Percentiles rank a stretch among this genome's conserved stretches.
phyloP scores from a whole-genome alignment of 1,284 basidiomycete species.

The Phylloboletellus chloephorus region DNA sequence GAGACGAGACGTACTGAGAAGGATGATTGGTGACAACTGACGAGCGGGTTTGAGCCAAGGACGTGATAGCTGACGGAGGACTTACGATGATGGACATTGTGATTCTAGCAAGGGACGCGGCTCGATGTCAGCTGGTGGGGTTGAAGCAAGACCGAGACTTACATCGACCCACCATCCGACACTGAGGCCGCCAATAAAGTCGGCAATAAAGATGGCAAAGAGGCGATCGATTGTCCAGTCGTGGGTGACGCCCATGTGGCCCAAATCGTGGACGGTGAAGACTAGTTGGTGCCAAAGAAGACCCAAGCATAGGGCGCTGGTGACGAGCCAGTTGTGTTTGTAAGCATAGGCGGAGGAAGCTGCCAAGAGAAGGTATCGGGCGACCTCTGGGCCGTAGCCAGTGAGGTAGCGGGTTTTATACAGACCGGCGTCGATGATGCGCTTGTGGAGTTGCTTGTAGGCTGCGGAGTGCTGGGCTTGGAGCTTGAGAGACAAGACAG shows the following conservation, averaged over 20 bases:
- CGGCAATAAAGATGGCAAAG: conserved; percentile 76
- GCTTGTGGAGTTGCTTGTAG: conserved; percentile 76
- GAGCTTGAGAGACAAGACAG: conserved; percentile 49
- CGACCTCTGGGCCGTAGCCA: conserved; percentile 88
- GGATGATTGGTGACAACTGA: conserved; percentile 95
- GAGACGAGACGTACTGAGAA: conserved; percentile 67
- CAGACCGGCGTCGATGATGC: conserved; percentile 75
- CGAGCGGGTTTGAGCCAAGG: conserved; percentile 13
- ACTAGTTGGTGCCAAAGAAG: conserved; percentile 93
- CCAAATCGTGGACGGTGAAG: conserved; percentile 91
- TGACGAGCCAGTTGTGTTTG: conserved; percentile 55
- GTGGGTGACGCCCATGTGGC: conserved; percentile 91
- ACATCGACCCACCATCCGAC: conserved; percentile 98
- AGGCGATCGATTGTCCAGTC: conserved; percentile 80
- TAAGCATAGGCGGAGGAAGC: conserved; percentile 61
- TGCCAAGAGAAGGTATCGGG: conserved; percentile 70
- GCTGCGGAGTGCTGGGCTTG: conserved; percentile 75
- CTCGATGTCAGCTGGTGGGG: conserved; percentile 1
- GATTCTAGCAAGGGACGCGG: conserved; percentile 57
- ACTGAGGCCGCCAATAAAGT: conserved; percentile 89
- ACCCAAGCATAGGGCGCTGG: conserved; percentile 78
- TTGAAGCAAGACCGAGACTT: conserved; percentile 35
- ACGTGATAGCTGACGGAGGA: conserved; percentile 16
- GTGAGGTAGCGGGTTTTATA: conserved; percentile 79
- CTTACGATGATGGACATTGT: conserved; percentile 92